phyloP scores from a whole-genome alignment of 1,139 yeast genomes.

The Suhomyces guaymorum region DNA sequence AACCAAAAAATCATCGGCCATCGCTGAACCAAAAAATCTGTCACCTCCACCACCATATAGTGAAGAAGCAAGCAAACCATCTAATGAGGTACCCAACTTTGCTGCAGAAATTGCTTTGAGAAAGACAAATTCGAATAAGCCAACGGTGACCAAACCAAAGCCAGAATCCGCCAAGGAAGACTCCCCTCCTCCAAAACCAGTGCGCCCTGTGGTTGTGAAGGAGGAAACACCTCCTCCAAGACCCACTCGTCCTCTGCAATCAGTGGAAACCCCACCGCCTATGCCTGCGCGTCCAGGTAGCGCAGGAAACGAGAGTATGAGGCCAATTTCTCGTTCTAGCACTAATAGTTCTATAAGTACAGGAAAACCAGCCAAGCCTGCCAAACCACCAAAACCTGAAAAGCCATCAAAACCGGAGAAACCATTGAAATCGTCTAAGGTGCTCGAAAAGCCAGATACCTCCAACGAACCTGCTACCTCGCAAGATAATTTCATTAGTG shows the following conservation, averaged over 20 bases:
- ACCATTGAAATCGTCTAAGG: no score
- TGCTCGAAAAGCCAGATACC: slow-evolving; percentile 2
- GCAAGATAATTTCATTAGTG: slow-evolving; percentile 12
- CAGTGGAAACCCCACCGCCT: slow-evolving; percentile 4
- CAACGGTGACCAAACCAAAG: not conserved
- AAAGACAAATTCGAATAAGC: slow-evolving; percentile 1
- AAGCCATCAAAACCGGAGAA: slow-evolving; percentile 5
- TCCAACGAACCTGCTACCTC: no score
- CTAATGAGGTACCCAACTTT: slow-evolving; percentile 21
- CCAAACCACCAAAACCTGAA: slow-evolving; percentile 7
- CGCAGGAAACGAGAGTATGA: no score
- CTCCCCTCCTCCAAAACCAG: slow-evolving; percentile 3
- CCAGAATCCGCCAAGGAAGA: not conserved
- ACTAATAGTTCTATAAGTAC: no score
- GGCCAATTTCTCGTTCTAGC: no score
- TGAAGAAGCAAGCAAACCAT: slow-evolving; percentile 9
- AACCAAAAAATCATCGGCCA: slow-evolving; percentile 25
- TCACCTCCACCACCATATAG: slow-evolving; percentile 32
- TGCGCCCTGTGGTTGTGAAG: slow-evolving; percentile 1
- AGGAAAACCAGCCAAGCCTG: slow-evolving; percentile 22
- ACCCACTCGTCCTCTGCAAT: slow-evolving; percentile 1
- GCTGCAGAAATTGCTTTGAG: slow-evolving; percentile 25
- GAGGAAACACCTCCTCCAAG: slow-evolving; percentile 2
- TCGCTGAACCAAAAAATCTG: slow-evolving; percentile 1
- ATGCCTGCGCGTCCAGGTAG: slow-evolving; percentile 12